Conservation (phyloP, 768 basidiomycete species). For the Tylopilus sp. region DNA sequence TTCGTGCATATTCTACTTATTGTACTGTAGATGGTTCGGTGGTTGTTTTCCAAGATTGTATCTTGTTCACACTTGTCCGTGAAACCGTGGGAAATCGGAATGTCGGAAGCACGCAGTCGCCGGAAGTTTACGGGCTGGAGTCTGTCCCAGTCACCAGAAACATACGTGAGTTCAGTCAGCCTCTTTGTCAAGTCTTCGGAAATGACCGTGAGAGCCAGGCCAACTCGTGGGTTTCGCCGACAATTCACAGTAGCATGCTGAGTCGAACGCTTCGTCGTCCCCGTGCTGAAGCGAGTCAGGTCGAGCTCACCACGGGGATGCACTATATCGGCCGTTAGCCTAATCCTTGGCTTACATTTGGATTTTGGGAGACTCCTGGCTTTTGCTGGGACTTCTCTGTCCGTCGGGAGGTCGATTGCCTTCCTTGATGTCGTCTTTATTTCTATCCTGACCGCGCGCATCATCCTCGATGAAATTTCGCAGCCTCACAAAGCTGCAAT, state of each 20-base stretch:
- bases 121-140: no score
- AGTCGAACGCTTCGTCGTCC: no score
- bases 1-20: slow-evolving; percentile 14
- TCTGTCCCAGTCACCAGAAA: no score
- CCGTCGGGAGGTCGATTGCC: background rate
- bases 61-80: no score
- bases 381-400: slow-evolving; percentile 9
- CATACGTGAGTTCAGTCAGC: no score
- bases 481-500: slow-evolving; percentile 20
- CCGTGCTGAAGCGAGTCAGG: background rate
- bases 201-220: no score
- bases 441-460: background rate
- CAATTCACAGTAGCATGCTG: no score
- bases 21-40: slow-evolving; percentile 20
- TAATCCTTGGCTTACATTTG: slow-evolving; percentile 11
- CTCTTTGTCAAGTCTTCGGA: no score
- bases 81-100: no score
- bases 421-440: slow-evolving; percentile 8
- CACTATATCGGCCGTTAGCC: slow-evolving; percentile 17
- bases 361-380: slow-evolving; percentile 10
- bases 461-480: slow-evolving; percentile 1
- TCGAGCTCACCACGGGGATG: slow-evolving; percentile 25
- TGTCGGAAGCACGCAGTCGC: no score
- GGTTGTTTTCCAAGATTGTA: slow-evolving; percentile 5
- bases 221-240: background rate